These are phyloP conservation scores for Babesia divergens DNA, from an alignment of 169 alveolate genomes.

Conservation along the genomic window DNA sequence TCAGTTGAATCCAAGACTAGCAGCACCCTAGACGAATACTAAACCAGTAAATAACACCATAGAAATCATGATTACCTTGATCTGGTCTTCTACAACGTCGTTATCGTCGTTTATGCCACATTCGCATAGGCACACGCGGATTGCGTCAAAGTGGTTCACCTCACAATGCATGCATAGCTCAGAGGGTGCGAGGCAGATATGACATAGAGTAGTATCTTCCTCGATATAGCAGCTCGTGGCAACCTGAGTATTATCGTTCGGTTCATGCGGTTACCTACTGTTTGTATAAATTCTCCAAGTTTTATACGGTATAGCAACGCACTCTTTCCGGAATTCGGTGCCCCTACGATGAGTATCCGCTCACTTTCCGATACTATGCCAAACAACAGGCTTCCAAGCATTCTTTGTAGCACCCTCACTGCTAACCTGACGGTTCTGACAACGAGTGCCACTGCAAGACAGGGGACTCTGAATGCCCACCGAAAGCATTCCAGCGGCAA, in stretches of 20 bases:
- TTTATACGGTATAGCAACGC: slow-evolving; percentile 59
- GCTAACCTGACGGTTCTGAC: background rate
- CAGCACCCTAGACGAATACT: slow-evolving; percentile 7
- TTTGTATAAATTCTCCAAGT: slow-evolving; percentile 49
- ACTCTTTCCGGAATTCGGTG: slow-evolving; percentile 56
- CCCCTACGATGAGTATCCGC: slow-evolving; percentile 40
- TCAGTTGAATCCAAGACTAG: slow-evolving; percentile 6
- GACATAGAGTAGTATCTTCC: slow-evolving; percentile 34
- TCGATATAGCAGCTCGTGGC: slow-evolving; percentile 48
- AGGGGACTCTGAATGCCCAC: slow-evolving; percentile 1
- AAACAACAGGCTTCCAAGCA: background rate
- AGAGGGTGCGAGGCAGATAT: slow-evolving; percentile 26
- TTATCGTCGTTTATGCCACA: slow-evolving; percentile 15
- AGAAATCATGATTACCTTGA: background rate
- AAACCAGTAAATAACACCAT: background rate
- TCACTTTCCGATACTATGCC: slow-evolving; percentile 2
- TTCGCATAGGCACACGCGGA: slow-evolving; percentile 17
- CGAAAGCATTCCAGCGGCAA: slow-evolving; percentile 22
- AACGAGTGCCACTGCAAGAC: background rate
- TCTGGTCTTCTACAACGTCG: slow-evolving; percentile 13
- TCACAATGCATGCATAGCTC: slow-evolving; percentile 6
- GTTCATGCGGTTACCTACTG: slow-evolving; percentile 7
- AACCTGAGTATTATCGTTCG: background rate
- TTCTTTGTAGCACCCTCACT: background rate
- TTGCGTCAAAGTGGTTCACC: background rate